Evolutionary conservation across 495 filamentous ascomycete species (phyloP), one percentile per base, ranked within the genome.

Genomic region (Bacidia rubella): DNA sequence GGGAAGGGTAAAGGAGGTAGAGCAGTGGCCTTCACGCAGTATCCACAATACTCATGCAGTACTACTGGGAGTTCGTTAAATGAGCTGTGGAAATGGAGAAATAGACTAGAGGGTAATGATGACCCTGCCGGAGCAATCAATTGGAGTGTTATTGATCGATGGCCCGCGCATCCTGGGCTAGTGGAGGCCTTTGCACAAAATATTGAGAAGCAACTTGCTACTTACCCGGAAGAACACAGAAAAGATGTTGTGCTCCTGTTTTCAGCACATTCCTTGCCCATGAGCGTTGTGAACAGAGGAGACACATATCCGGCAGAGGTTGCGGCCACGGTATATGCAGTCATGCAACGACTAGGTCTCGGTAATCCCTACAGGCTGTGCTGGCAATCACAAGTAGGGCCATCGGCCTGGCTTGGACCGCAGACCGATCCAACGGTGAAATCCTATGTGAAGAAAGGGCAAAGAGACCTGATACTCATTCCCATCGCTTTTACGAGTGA

Each of bases 361-460:
- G 77, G 75, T 57, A 92, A 99, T 69, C 85, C 86, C 1, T 97
- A 93, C 66, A 81, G 93, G 20, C 72, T 99, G 26, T 89, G 88
- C 62, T 99, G 92, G 92, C 93, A 99, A 67, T 95, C 89, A 21
- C 93, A 99, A 64, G 93, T 99, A 47, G 93, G 93, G 15, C 93
- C 93, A 1, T 83, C 79, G 27, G 84, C 93, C 17, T 99, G 93
- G 93, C 78, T 97, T 3, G 93, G 93, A 11, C 89, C 93, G 26
- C 93, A 97, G 66, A 97, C 93, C 0, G 79, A 78, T 56, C 80
- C 80, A 54, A 90, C 93, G 0, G 93, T 99, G 12, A 77, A 87
- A 63, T 72, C 85, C 29, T 95, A 95, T 61, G 82, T 97, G 51
- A 80, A 85, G 61, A 87, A 92, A 63, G 90, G 89, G 1, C 84